Evolutionary conservation across 225 moss, liverwort and hornwort species (phyloP), one percentile per base, ranked within the genome.

Genomic region (Marchantia polymorpha): DNA sequence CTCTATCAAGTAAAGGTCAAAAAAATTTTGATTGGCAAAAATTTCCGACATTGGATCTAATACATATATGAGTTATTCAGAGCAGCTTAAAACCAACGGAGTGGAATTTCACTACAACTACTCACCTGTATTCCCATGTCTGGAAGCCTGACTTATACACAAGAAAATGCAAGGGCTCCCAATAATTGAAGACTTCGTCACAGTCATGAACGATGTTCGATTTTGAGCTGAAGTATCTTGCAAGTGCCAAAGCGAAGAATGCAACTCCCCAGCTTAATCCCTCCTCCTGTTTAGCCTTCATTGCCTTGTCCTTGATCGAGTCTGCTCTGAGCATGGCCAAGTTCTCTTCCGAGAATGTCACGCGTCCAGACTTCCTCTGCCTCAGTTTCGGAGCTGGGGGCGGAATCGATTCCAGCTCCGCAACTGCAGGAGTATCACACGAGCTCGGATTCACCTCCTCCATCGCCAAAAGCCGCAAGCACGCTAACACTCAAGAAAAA

Each of bases 131-230:
- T 83, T 99, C 99, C 99, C 99, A 99, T 26, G 99, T 99, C 80
- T 99, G 99, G 70, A 99, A 91, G 55, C 99, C 99, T 10, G 93
- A 91, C 60, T 89, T 86, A 79, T 91, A 92, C 39, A 95, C 83
- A 22, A 99, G 87, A 61, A 86, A 85, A 83, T 99, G 99, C 69
- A 99, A 84, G 53, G 95, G 99, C 80, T 99, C 99, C 99, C 92
- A 95, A 82, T 99, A 99, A 85, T 99, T 99, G 81, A 99, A 99
- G 10, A 93, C 95, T 77, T 99, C 99, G 60, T 99, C 99, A 78
- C 99, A 99, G 73, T 99, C 99, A 79, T 95, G 94, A 70, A 99
- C 88, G 9, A 93, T 89, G 69, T 95, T 99, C 52, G 91, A 90
- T 12, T 89, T 72, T 10, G 95, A 88, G 77, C 99, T 99, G 88